These are phyloP conservation scores for Zizania latifolia DNA, from an alignment of 176 grass and related monocot genomes.

Conservation along the genomic window DNA sequence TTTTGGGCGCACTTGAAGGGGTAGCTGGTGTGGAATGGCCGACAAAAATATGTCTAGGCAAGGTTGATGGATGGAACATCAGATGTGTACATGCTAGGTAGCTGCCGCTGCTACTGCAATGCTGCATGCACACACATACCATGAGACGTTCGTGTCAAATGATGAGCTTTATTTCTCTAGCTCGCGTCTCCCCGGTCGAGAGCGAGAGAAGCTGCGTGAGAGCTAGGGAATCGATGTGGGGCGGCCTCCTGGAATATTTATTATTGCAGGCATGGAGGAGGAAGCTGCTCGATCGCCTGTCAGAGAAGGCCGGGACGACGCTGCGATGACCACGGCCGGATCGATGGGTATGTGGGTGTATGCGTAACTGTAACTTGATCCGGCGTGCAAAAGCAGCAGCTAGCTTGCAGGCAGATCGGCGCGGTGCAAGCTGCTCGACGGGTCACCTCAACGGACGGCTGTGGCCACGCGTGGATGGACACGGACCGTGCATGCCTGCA, in stretches of 20 bases:
- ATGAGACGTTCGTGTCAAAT: constrained; percentile 41
- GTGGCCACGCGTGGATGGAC: too few species aligned
- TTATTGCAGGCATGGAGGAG: too few species aligned
- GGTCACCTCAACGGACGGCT: constrained; percentile 19
- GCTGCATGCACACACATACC: constrained; percentile 20
- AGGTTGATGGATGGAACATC: constrained; percentile 21
- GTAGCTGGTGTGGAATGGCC: constrained; percentile 30
- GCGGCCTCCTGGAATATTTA: neutral
- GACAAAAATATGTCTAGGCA: constrained; percentile 52
- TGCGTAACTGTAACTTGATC: neutral
- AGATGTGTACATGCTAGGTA: constrained; percentile 23
- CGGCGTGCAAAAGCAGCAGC: constrained; percentile 9
- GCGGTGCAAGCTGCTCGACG: neutral
- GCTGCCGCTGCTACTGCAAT: neutral
- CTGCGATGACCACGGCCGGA: too few species aligned
- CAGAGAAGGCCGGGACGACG: too few species aligned
- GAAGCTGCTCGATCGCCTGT: too few species aligned
- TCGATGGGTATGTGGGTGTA: neutral
- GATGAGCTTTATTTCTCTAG: constrained; percentile 38
- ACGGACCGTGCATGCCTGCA: too few species aligned
- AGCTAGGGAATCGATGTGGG: constrained; percentile 17
- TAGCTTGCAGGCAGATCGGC: neutral
- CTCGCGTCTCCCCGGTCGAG: neutral
- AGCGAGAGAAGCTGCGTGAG: constrained; percentile 12
- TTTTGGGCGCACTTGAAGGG: constrained; percentile 48